phyloP scores from a whole-genome alignment of 2,329 filamentous ascomycete species.

The Bimuria novae-zelandiae region DNA sequence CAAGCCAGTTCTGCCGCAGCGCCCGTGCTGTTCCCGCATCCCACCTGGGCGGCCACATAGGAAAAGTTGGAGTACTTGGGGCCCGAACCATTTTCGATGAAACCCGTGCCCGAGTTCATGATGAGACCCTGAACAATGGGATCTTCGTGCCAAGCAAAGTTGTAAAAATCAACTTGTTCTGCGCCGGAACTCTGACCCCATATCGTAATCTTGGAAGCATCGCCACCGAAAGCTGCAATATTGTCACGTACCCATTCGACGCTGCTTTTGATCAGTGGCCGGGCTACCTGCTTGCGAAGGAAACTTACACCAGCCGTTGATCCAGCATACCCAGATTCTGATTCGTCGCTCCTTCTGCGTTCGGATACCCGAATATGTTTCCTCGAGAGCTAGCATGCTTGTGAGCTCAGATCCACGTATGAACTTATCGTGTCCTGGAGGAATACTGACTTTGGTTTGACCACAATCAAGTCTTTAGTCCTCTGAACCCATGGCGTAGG shows the following conservation, averaged over 20 bases:
- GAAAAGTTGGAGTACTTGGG: conserved; percentile 16
- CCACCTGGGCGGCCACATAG: conserved; percentile 14
- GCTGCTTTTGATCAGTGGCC: too few species aligned
- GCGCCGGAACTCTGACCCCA: conserved; percentile 41
- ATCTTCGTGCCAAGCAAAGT: conserved; percentile 50
- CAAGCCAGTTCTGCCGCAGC: conserved; percentile 31
- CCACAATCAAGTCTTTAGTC: conserved; percentile 30
- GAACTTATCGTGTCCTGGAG: too few species aligned
- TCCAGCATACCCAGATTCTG: conserved; percentile 44
- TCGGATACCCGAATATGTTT: conserved; percentile 42
- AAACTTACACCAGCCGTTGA: conserved; percentile 37
- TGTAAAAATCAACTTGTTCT: conserved; percentile 39
- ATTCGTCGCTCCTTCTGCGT: conserved; percentile 31
- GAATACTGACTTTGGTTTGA: conserved; percentile 43
- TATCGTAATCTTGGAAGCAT: conserved; percentile 36
- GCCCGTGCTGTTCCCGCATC: conserved; percentile 8
- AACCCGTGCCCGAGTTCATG: conserved; percentile 29
- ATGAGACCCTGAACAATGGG: conserved; percentile 54
- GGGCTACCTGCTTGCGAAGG: too few species aligned
- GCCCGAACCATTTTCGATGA: conserved; percentile 1
- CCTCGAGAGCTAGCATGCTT: conserved; percentile 21
- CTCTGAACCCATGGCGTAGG: conserved; percentile 23
- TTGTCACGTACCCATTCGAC: conserved; percentile 44
- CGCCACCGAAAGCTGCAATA: conserved; percentile 44
- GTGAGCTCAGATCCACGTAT: too few species aligned